Conservation (phyloP, 768 basidiomycete genomes). For the Thelephora ganbajun region DNA sequence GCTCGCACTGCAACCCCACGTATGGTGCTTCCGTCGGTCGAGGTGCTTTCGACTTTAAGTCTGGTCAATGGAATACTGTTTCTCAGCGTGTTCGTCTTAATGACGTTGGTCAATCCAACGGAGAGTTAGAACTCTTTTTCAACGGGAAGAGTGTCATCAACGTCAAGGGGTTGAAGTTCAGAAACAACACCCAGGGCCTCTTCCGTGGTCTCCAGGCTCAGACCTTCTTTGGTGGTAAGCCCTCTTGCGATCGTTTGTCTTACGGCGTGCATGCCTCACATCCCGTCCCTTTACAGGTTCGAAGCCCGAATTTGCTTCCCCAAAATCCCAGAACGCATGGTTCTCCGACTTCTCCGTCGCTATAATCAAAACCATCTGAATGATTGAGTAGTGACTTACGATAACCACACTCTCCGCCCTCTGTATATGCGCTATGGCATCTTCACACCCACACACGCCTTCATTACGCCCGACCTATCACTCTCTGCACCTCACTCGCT, state of each 20-base stretch:
- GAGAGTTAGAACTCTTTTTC: slow-evolving; percentile 55
- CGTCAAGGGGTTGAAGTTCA: slow-evolving; percentile 38
- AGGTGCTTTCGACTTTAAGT: slow-evolving; percentile 45
- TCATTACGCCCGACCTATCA: no score
- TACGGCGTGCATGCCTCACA: slow-evolving; percentile 4
- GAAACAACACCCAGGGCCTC: slow-evolving; percentile 30
- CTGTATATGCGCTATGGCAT: no score
- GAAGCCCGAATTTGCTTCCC: slow-evolving; percentile 35
- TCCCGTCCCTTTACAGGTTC: slow-evolving; percentile 23
- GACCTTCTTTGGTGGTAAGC: slow-evolving; percentile 65
- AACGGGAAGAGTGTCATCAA: slow-evolving; percentile 53
- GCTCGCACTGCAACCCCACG: slow-evolving; percentile 37
- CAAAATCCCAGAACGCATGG: slow-evolving; percentile 47
- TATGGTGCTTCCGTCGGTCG: slow-evolving; percentile 59
- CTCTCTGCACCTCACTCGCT: no score
- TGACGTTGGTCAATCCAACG: slow-evolving; percentile 52
- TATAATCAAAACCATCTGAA: slow-evolving; percentile 33
- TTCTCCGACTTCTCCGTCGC: slow-evolving; percentile 63
- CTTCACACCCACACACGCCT: no score
- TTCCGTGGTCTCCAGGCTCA: slow-evolving; percentile 61
- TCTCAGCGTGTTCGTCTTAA: slow-evolving; percentile 62
- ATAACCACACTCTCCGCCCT: no score
- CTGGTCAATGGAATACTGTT: slow-evolving; percentile 53
- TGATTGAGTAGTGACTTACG: not conserved
- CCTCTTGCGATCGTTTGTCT: slow-evolving; percentile 6